Base-by-base conservation (phyloP, 768 basidiomycete species). In the Pisolithus albus region DNA sequence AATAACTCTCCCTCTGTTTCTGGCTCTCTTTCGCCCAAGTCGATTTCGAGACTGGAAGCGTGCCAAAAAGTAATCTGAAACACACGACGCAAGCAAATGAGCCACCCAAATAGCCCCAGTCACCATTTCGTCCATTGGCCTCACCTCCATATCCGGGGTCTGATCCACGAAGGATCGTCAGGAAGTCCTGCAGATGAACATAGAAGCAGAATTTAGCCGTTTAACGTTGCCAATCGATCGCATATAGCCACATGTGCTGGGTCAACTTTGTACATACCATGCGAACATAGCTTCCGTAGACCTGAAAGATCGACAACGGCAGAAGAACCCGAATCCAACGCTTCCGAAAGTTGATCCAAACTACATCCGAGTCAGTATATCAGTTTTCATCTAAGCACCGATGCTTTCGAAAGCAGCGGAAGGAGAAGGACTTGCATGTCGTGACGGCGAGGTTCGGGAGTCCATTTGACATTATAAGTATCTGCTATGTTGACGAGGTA, bases 111-210 rank as follows among this genome's bases (percentile, higher is more conserved):
- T 34, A 34, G 1, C 11, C 11, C 34, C 11, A 13, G 13, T 23
- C 4, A 34, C 13, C 34, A 34, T 34, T 34, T 34, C 45, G 18
- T 37, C 21, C 32, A 41, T 34, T 3, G 4, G 2, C 34, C 34
- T 34, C 28, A 69, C 88, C 80, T 86, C 88, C 88, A 90, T 59
- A 86, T 73, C 40, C 84, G 75, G 26, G 87, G 84, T 39, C 88
- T 77, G 56, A 89, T 72, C 85, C 86, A 89, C 5, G 75, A 68
- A 40, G 88, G 88, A 58, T 84, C 75, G 57, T 86, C 80, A 46
- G 87, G 84, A 43, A 89, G 77, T 52, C 87, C 87, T 89, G 54
- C 28, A 16, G 16, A 4, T 16, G 34, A 24, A 13, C 5, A 13
- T 4, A 51, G n/a, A 32, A 34, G 13, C 5, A 34, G 5, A 34